These are phyloP conservation scores for Phlebopus sp. DNA, from an alignment of 1,284 basidiomycete genomes.

Conservation along the genomic window DNA sequence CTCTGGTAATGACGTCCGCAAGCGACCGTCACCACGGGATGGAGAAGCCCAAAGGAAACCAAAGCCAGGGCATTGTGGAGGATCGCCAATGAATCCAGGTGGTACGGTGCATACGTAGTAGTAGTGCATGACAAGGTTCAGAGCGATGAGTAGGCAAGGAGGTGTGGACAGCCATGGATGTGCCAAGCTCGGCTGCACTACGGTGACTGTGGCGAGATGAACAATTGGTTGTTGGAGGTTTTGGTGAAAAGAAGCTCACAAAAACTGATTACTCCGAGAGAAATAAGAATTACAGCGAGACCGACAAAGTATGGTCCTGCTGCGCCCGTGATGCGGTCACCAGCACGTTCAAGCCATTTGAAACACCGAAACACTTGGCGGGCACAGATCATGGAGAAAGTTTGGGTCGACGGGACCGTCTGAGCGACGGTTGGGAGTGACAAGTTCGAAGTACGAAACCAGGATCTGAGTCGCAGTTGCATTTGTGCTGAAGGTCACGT, in stretches of 20 bases:
- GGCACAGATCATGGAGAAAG: constrained; percentile 44
- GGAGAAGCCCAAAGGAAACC: constrained; percentile 56
- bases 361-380: constrained; percentile 81
- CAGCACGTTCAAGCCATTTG: constrained; percentile 72
- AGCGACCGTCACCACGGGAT: constrained; percentile 16
- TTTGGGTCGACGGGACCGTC: background rate
- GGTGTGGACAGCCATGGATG: constrained; percentile 58
- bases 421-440: background rate
- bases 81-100: constrained; percentile 61
- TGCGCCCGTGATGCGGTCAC: constrained; percentile 81
- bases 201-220: constrained; percentile 54
- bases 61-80: constrained; percentile 36
- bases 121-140: constrained; percentile 82
- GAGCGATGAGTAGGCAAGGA: constrained; percentile 68
- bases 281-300: constrained; percentile 72
- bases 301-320: constrained; percentile 89
- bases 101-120: constrained; percentile 77
- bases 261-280: constrained; percentile 71
- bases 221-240: background rate
- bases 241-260: constrained; percentile 52
- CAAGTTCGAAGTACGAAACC: no score
- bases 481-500: no score
- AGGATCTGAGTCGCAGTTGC: no score
- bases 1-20: constrained; percentile 34
- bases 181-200: constrained; percentile 58